Evolutionary conservation across 139 green algal species (phyloP).

Genomic region (Chlamydomonas incerta): DNA sequence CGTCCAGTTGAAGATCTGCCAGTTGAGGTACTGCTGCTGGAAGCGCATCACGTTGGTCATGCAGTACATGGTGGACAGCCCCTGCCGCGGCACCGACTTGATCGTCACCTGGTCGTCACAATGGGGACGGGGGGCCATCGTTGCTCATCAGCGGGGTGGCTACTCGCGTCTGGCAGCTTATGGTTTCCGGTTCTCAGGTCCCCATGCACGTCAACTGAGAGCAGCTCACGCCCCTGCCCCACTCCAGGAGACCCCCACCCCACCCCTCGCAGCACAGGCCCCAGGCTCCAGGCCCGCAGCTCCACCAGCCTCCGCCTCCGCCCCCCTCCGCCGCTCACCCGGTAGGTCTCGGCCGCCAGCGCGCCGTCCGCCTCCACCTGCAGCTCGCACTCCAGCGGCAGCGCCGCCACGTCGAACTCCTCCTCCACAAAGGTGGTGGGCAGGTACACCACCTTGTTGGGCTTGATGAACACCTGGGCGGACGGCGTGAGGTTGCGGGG

Average conservation of each 20-base stretch:
- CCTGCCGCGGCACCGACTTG: constrained; percentile 48
- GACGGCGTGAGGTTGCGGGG: no score
- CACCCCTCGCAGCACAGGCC: no score
- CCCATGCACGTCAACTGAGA: no score
- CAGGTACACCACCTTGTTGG: constrained; percentile 56
- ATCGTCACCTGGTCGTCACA: constrained; percentile 22
- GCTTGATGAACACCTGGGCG: constrained; percentile 45
- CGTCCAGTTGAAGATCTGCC: constrained; percentile 65
- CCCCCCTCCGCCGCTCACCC: background rate
- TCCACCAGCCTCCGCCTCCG: no score
- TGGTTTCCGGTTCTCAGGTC: no score
- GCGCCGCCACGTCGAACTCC: constrained; percentile 39
- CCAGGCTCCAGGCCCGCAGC: no score
- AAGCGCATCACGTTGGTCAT: constrained; percentile 63
- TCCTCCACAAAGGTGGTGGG: constrained; percentile 63
- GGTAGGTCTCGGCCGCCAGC: background rate
- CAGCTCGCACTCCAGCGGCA: constrained; percentile 56
- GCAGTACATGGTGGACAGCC: constrained; percentile 62
- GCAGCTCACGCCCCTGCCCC: no score
- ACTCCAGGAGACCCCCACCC: no score
- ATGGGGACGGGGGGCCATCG: background rate
- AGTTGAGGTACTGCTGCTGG: constrained; percentile 65
- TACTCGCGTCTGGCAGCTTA: no score
- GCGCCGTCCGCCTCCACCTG: constrained; percentile 52
- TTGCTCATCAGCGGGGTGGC: no score